These are phyloP conservation scores for Ceratocystis smalleyi DNA, from an alignment of 2,329 filamentous ascomycete genomes.

Conservation along the genomic window DNA sequence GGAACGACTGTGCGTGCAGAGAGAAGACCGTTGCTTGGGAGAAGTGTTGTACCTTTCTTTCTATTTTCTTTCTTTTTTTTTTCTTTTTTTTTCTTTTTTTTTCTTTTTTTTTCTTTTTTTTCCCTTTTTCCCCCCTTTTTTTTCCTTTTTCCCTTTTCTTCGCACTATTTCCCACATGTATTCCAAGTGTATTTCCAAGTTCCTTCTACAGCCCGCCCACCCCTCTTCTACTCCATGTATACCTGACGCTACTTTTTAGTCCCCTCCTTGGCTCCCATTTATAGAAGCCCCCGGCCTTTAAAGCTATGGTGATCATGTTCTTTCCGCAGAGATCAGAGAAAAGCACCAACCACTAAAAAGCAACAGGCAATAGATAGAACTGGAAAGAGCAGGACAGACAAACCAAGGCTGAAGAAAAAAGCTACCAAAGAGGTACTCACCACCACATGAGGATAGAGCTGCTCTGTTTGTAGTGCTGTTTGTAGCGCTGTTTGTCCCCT, in stretches of 20 bases:
- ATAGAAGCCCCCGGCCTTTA: neutral
- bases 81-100: neutral
- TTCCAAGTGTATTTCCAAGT: neutral
- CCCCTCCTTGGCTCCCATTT: neutral
- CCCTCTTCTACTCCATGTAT: too few relatives aligned
- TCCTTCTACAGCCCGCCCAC: too few relatives aligned
- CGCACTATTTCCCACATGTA: neutral
- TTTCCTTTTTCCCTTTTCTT: neutral
- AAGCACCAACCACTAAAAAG: too few relatives aligned
- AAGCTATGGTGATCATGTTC: neutral
- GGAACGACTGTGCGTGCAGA: conserved; percentile 5
- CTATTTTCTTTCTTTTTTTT: neutral
- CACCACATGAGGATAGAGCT: too few relatives aligned
- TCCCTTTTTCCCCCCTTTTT: neutral
- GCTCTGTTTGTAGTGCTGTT: neutral
- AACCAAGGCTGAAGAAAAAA: too few relatives aligned
- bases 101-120: neutral
- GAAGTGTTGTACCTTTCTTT: neutral
- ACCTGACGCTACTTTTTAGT: too few relatives aligned
- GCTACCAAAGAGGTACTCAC: too few relatives aligned
- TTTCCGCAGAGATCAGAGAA: too few relatives aligned
- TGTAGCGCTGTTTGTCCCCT: too few relatives aligned
- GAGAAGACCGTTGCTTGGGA: neutral
- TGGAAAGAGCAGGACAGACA: too few relatives aligned
- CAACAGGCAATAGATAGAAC: too few relatives aligned